These are phyloP conservation scores for Colletotrichum sp. DNA, from an alignment of 2,329 filamentous ascomycete species.

Conservation along the genomic window DNA sequence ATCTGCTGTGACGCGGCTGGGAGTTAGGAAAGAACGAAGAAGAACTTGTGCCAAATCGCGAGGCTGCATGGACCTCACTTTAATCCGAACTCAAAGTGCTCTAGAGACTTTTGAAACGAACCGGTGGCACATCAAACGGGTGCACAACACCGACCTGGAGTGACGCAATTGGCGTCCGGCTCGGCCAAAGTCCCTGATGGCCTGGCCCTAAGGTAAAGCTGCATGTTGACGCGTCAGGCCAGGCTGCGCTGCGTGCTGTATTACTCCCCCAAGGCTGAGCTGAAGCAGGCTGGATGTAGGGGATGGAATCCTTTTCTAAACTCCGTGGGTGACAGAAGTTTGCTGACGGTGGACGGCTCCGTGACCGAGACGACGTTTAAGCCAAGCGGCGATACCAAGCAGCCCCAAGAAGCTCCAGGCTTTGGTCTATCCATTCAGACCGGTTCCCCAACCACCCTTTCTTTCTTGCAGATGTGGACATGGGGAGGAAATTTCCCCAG, in stretches of 20 bases:
- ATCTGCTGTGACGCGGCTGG: neutral
- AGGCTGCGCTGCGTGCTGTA: neutral
- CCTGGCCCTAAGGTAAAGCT: neutral
- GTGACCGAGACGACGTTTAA: neutral
- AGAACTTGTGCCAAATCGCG: neutral
- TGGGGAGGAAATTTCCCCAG: neutral
- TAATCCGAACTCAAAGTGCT: neutral
- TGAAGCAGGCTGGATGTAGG: neutral
- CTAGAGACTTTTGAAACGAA: neutral
- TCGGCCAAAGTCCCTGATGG: neutral
- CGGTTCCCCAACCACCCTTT: neutral
- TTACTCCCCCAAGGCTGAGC: neutral
- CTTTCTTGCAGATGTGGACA: neutral
- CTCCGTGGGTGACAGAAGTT: neutral
- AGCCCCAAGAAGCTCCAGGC: neutral
- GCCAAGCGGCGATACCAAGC: neutral
- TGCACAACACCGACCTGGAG: neutral
- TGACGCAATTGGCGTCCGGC: neutral
- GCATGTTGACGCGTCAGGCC: neutral
- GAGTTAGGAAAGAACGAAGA: neutral
- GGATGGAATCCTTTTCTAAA: neutral
- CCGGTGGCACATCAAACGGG: neutral
- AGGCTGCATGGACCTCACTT: neutral
- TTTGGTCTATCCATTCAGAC: neutral
- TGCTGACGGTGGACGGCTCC: neutral